Evolutionary conservation across 78 protist species (phyloP).

Genomic region (Dictyostelium intermedium): DNA sequence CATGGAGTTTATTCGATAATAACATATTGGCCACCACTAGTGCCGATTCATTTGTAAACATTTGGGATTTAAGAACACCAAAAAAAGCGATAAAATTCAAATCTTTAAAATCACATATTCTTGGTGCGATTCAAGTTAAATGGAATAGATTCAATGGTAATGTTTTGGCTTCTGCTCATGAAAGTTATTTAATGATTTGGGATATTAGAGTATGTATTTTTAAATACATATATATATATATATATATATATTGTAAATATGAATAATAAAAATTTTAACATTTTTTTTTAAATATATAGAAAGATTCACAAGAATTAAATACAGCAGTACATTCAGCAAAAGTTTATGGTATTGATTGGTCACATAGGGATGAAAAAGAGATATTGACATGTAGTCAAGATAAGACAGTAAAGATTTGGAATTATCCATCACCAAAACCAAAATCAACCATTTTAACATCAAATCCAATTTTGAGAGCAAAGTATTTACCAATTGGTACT

Average conservation of each 20-base stretch:
- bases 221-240: too few species aligned
- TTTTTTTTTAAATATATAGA: background rate
- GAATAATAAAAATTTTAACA: too few species aligned
- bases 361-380: constrained; percentile 45
- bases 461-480: constrained; percentile 66
- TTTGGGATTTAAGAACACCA: constrained; percentile 80
- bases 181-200: constrained; percentile 78
- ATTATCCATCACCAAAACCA: constrained; percentile 16
- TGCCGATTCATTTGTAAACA: constrained; percentile 67
- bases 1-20: constrained; percentile 79
- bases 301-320: constrained; percentile 53
- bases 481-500: constrained; percentile 68
- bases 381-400: constrained; percentile 79
- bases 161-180: constrained; percentile 80
- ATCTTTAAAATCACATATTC: constrained; percentile 48
- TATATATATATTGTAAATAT: too few species aligned
- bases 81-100: constrained; percentile 55
- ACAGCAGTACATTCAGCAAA: constrained; percentile 75
- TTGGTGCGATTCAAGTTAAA: constrained; percentile 73
- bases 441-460: constrained; percentile 29
- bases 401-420: constrained; percentile 69
- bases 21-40: constrained; percentile 64
- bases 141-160: constrained; percentile 73
- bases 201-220: constrained; percentile 55
- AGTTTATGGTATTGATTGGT: constrained; percentile 81